These are phyloP conservation scores for Pichia sp. DNA, from an alignment of 1,139 yeast species.

Conservation along the genomic window DNA sequence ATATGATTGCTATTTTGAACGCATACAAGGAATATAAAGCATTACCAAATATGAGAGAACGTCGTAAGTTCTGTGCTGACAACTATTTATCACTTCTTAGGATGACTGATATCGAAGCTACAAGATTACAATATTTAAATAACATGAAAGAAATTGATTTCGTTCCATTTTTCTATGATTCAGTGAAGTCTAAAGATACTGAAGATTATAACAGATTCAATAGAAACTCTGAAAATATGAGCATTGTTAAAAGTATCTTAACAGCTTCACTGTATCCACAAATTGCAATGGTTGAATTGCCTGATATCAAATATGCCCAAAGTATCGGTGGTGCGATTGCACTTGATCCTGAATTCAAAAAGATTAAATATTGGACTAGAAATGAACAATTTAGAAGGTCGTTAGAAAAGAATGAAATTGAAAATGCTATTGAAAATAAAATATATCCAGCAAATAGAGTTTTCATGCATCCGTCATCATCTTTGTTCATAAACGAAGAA, in stretches of 20 bases:
- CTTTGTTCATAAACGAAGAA: conserved; percentile 44
- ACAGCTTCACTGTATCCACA: conserved; percentile 86
- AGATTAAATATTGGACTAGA: conserved; percentile 71
- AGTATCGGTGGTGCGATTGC: conserved; percentile 80
- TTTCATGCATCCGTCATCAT: conserved; percentile 82
- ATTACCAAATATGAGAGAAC: conserved; percentile 25
- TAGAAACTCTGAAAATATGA: conserved; percentile 48
- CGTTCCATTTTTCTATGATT: conserved; percentile 48
- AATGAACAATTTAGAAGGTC: conserved; percentile 39
- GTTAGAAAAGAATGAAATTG: conserved; percentile 14
- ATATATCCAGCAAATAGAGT: conserved; percentile 61
- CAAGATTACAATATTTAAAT: conserved; percentile 65
- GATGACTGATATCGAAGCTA: conserved; percentile 68
- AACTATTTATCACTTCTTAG: conserved; percentile 63
- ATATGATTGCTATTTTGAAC: conserved; percentile 62
- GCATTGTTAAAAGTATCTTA: conserved; percentile 61
- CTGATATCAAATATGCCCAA: conserved; percentile 72
- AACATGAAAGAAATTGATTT: conserved; percentile 77
- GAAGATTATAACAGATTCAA: conserved; percentile 31
- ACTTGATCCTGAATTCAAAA: conserved; percentile 76
- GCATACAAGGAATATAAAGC: conserved; percentile 55
- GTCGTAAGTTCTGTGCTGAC: conserved; percentile 55
- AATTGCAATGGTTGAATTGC: conserved; percentile 75
- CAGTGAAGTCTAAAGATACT: conserved; percentile 20
- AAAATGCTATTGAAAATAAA: conserved; percentile 6